Evolutionary conservation across 176 grass and related monocot genomes (phyloP).

Genomic region (Pontederia paniculata): DNA sequence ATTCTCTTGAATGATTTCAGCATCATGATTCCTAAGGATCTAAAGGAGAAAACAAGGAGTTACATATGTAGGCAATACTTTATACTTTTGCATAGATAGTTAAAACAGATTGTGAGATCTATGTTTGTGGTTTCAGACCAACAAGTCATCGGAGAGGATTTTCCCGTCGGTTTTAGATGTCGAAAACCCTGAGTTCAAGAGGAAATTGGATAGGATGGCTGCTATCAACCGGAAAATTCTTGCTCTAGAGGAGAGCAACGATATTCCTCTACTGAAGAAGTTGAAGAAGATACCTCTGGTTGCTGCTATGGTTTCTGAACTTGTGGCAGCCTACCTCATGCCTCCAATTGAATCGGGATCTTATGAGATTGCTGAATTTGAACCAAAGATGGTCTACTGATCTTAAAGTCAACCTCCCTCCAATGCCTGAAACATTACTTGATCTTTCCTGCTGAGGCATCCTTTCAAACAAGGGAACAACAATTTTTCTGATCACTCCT

Average conservation of each 20-base stretch:
- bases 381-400: slow-evolving; percentile 84
- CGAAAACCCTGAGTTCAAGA: slow-evolving; percentile 96
- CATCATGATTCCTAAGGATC: neutral
- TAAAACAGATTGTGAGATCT: too few relatives aligned
- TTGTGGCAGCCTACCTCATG: slow-evolving; percentile 89
- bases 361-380: slow-evolving; percentile 84
- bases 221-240: slow-evolving; percentile 61
- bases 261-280: slow-evolving; percentile 68
- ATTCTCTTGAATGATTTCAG: too few relatives aligned
- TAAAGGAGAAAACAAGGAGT: too few relatives aligned
- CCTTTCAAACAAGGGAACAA: too few relatives aligned
- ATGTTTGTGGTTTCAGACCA: slow-evolving; percentile 41
- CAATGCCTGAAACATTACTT: too few relatives aligned
- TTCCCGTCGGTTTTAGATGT: slow-evolving; percentile 90
- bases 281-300: slow-evolving; percentile 82
- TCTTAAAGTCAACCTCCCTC: neutral
- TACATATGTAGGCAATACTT: too few relatives aligned
- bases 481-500: too few relatives aligned
- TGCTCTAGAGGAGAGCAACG: slow-evolving; percentile 29
- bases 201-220: slow-evolving; percentile 83
- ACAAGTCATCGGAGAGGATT: slow-evolving; percentile 81
- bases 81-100: too few relatives aligned
- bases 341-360: slow-evolving; percentile 81
- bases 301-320: slow-evolving; percentile 52
- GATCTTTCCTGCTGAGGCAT: too few relatives aligned